Base-by-base conservation (phyloP, 1,139 yeast genomes). In the Lodderomyces parapsilosis region DNA sequence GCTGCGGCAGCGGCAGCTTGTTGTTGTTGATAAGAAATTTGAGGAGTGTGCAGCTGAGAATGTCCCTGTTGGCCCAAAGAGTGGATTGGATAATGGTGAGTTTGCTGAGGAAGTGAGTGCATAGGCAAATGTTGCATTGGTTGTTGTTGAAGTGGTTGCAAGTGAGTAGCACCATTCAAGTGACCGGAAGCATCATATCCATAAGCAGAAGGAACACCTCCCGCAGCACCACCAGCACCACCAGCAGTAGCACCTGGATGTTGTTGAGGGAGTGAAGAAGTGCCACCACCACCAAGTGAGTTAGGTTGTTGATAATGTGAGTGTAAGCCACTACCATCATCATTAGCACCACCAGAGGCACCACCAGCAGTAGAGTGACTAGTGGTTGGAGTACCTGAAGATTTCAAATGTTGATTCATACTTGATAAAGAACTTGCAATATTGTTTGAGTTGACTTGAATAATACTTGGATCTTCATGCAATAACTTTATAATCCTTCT, bases 401-500 rank as follows among this genome's bases (percentile, higher is more conserved):
- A 30, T 14, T 30, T 30, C 33, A 30, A 30, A 15, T 30, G 33
- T 17, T 30, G 33, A 30, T 15, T 30, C 33, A 30, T 30, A 15
- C 27, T 24, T 24, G 27, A 24, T 24, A 24, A 24, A 24, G 27
- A 24, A 14, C 33, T 18, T 22, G 38, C 30, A 23, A 18, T 27
- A 22, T 25, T 42, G 44, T 14, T 38, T 22, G 24, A 40, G 51
- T 20, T 33, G 48, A 10, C 46, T 50, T 33, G 22, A 25, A 62
- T 59, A 11, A 58, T 52, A 22, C 55, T 48, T 33, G 59, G 56
- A 37, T 63, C 67, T 31, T 62, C 66, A 39, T 52, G 59, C 9
- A 63, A 50, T 37, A 63, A 54, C 27, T 60, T 54, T 63, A 60
- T 60, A 62, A n/a, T 57, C 59, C 40, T 35, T 46, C 32, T 17